Conservation (phyloP, 2,329 filamentous ascomycete genomes). For the Mycosphaerella arachidis region DNA sequence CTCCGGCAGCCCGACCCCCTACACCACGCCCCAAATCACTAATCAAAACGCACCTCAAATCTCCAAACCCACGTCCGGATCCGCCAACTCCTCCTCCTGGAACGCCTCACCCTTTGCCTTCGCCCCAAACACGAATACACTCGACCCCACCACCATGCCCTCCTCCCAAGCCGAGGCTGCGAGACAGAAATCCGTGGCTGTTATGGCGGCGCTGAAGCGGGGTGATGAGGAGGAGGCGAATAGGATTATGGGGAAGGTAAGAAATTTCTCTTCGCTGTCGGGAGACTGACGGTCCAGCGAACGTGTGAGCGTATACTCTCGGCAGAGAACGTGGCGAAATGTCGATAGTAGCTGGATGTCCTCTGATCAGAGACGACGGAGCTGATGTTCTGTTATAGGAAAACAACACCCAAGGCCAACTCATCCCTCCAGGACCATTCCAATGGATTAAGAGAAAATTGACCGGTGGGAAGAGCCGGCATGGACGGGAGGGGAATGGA, state of each 20-base stretch:
- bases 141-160: slow-evolving; percentile 3
- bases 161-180: slow-evolving; percentile 2
- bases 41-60: too few species aligned
- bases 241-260: not conserved
- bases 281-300: too few species aligned
- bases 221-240: slow-evolving; percentile 6
- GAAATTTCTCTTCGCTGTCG: too few species aligned
- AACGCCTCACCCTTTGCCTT: not conserved
- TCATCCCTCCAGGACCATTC: not conserved
- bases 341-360: too few species aligned
- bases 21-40: too few species aligned
- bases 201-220: slow-evolving; percentile 7
- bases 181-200: slow-evolving; percentile 2
- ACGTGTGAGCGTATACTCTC: not conserved
- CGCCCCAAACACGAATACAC: slow-evolving; percentile 1
- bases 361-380: too few species aligned
- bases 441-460: slow-evolving; percentile 10
- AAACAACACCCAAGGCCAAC: not conserved
- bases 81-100: not conserved
- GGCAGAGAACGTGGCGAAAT: not conserved
- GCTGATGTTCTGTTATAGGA: not conserved
- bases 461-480: not conserved
- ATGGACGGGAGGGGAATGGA: not conserved
- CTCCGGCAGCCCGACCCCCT: too few species aligned
- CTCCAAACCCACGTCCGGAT: not conserved